Base-by-base conservation (phyloP, 2,329 filamentous ascomycete species). In the Ambrosiella xylebori region DNA sequence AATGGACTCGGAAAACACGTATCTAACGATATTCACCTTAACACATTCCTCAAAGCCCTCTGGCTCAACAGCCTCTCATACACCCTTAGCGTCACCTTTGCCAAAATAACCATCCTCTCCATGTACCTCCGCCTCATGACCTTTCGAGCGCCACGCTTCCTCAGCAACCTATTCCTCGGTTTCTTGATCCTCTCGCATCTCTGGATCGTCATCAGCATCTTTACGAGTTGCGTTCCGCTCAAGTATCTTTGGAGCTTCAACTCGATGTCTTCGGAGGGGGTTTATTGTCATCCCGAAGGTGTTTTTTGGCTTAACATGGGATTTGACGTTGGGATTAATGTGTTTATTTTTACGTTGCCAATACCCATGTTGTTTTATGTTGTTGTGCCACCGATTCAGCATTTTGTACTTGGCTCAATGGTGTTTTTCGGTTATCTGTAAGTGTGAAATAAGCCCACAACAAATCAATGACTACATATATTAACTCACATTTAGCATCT, bases 231-330 rank as follows among this genome's bases (percentile, higher is more conserved):
- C 59, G 54, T 64, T 15, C 63, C 63, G 19, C 60, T 64, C 12
- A 50, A 41, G 38, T 57, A 60, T 36, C 50, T 61, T 17, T 64
- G 64, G 64, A 35, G 57, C 56, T 56, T 41, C 13, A 54, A 45
- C 38, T 13, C 38, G 11, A 57, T 50, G 44, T 37, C 37, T 44
- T n/a, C 41, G 7, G 35, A 36, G 7, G 54, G 13, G 13, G 49
- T 54, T 2, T 62, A 60, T 35, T 62, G 61, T 52, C 60, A 62
- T 35, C 51, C 56, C 3, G 27, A 40, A 17, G 52, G 53, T 2
- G 66, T 67, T 57, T 67, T 67, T 52, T 65, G 64, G 50, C 63
- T 62, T 1, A 68, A 67, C 51, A 62, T 64, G 1, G 63, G 67
- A 7, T 63, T 65, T 1, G 66, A 65, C 45, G 65, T 68, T 15